These are phyloP conservation scores for Quaeritorhiza haematococci DNA, from an alignment of 371 early-diverging fungal species.

Conservation along the genomic window DNA sequence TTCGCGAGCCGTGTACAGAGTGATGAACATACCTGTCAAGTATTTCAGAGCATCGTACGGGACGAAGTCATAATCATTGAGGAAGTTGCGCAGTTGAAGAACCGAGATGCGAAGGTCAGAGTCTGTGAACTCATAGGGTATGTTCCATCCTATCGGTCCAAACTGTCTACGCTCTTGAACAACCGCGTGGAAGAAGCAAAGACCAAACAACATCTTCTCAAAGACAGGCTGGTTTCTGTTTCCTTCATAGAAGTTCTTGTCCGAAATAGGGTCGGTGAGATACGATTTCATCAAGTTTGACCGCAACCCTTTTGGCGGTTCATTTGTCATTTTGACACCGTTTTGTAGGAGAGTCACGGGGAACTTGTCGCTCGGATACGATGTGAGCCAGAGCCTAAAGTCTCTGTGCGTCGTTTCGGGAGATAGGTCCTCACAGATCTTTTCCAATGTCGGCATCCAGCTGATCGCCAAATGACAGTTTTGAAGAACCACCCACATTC, in stretches of 20 bases:
- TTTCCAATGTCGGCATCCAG: slow-evolving; percentile 50
- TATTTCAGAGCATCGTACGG: slow-evolving; percentile 48
- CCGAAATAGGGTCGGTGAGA: slow-evolving; percentile 64
- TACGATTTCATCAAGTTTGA: slow-evolving; percentile 64
- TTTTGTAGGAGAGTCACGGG: slow-evolving; percentile 50
- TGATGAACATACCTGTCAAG: slow-evolving; percentile 44
- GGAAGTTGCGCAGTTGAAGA: slow-evolving; percentile 44
- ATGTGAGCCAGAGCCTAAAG: slow-evolving; percentile 47
- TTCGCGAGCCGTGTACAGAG: no score
- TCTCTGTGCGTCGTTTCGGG: slow-evolving; percentile 44
- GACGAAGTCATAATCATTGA: slow-evolving; percentile 45
- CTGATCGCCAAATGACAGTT: slow-evolving; percentile 52
- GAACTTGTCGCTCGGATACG: slow-evolving; percentile 49
- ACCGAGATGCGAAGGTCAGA: slow-evolving; percentile 49
- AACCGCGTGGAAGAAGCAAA: slow-evolving; percentile 52
- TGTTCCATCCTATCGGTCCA: slow-evolving; percentile 57
- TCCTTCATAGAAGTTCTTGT: slow-evolving; percentile 47
- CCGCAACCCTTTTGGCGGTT: slow-evolving; percentile 44
- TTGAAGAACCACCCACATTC: slow-evolving; percentile 49
- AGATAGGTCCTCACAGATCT: slow-evolving; percentile 46
- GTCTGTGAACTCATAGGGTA: slow-evolving; percentile 55
- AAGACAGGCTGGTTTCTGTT: slow-evolving; percentile 40
- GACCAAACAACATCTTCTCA: slow-evolving; percentile 52
- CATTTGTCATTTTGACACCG: slow-evolving; percentile 55
- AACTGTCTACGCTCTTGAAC: slow-evolving; percentile 47